Evolutionary conservation across 129 eudicot species (phyloP), one percentile per base, ranked within the genome.

Genomic region (Centella asiatica): DNA sequence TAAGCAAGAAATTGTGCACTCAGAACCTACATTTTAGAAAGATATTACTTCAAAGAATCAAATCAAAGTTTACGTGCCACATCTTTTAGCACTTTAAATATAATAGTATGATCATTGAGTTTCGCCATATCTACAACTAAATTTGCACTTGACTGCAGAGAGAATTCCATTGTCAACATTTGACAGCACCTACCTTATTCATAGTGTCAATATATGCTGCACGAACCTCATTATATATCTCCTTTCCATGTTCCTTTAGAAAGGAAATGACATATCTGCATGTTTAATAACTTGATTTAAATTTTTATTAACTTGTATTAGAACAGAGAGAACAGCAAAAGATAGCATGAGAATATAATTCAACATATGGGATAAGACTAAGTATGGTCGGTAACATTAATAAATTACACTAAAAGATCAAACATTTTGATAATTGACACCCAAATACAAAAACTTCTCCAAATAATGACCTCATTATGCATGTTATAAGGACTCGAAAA

Each of bases 1-100:
- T 92, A 92, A 55, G 95, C 95, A 71, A 95, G 94, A 37, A 92
- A 87, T 60, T 92, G 95, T 60, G 96, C 86, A 72, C 98, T 92
- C 69, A 92, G 67, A 72, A 92, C 98, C 98, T 92, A 40, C 45
- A 57, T 28, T 12, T 32, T n/a, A 34, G 25, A 33, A 19, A 8
- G 22, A 14, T 57, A 34, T 34, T 8, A 20, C 46, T 57, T 57
- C 28, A 1, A 33, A 19, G 11, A 0, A 18, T 19, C n/a, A 19
- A 33, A 19, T 9, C 33, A 4, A 57, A 57, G 7, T 31, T n/a
- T 4, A 7, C 42, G 2, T 3, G 2, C 4, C 15, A 54, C 1
- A 32, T 31, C 24, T n/a, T n/a, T 56, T 20, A 29, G 44, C 61
- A 32, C 17, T 18, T 32, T 17, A 36, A 18, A 32, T 31, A 56